phyloP scores from a whole-genome alignment of 2,329 filamentous ascomycete genomes.

The Exophiala spinifera region DNA sequence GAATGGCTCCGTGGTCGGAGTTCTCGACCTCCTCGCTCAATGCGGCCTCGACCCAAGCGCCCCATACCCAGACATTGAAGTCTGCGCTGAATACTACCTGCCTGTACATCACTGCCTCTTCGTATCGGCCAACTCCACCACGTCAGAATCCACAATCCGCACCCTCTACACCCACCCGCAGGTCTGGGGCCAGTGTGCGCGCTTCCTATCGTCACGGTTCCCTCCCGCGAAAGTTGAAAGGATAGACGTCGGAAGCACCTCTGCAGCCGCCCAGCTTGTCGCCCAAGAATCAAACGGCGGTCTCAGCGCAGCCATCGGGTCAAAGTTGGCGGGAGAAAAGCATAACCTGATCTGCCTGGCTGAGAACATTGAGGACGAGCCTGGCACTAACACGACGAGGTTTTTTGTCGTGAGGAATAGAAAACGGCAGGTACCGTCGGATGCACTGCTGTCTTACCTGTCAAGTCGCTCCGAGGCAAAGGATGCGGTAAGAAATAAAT shows the following conservation, averaged over 20 bases:
- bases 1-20: conserved; percentile 88
- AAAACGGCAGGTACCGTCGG: conserved; percentile 9
- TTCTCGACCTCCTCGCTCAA: conserved; percentile 84
- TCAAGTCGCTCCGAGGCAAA: conserved; percentile 11
- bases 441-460: conserved; percentile 2
- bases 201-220: conserved; percentile 58
- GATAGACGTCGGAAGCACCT: conserved; percentile 81
- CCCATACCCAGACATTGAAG: conserved; percentile 64
- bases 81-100: conserved; percentile 82
- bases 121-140: conserved; percentile 35
- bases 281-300: conserved; percentile 48
- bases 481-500: conserved; percentile 52
- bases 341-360: conserved; percentile 66
- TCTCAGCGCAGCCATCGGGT: conserved; percentile 73
- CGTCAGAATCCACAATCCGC: conserved; percentile 48
- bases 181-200: conserved; percentile 85
- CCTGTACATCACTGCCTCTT: conserved; percentile 85
- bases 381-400: conserved; percentile 45
- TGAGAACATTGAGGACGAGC: conserved; percentile 47
- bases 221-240: conserved; percentile 52
- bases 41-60: conserved; percentile 44
- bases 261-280: conserved; percentile 74
- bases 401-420: conserved; percentile 43
- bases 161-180: conserved; percentile 91
- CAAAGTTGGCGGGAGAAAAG: conserved; percentile 66